Evolutionary conservation across 768 basidiomycete species (phyloP), one percentile per base, ranked within the genome.

Genomic region (Mycena indigotica): DNA sequence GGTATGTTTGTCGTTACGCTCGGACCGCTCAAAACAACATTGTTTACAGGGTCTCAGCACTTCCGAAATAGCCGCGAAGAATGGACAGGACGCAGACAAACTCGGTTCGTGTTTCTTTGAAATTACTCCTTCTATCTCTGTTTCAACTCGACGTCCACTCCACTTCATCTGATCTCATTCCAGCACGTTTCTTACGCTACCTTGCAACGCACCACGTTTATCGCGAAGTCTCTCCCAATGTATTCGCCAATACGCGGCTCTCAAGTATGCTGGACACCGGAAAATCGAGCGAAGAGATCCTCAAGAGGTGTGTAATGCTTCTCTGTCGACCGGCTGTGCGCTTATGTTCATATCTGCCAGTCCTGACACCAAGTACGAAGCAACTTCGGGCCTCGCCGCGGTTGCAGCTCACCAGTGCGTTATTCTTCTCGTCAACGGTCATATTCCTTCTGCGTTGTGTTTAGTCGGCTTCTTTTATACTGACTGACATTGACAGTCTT

Each of bases 191-290:
- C 51, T 60, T 80, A 10, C 72, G 77, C 23, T 70, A 69, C 38
- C 70, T 79, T 6, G 75, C 75, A 8, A 73, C 70, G 1, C 67
- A 72, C 49, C 75, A 78, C 55, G 63, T 79, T 55, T 79, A 75
- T 57, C 62, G 58, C 21, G 78, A 78, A 53, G 57, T 75, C 17
- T 56, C 49, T 17, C 75, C 75, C 0, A 62, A 77, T 55, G 68
- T 73, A 5, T 80, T 75, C 55, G 68, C 73, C 2, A 73, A 76
- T 56, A 80, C 73, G 49, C 72, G 74, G 6, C 66, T 72, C 15
- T 77, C 77, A 2, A 68, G 70, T 6, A 53, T 67, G 35, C 48
- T 77, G 21, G 77, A 77, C 53, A 75, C 72, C 1, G 60, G 63
- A 21, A 75, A 70, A 55, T 51, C 67, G 10, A 64, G 59, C 30